phyloP scores from a whole-genome alignment of 176 grass and related monocot species.

The Eremochloa ophiuroides region DNA sequence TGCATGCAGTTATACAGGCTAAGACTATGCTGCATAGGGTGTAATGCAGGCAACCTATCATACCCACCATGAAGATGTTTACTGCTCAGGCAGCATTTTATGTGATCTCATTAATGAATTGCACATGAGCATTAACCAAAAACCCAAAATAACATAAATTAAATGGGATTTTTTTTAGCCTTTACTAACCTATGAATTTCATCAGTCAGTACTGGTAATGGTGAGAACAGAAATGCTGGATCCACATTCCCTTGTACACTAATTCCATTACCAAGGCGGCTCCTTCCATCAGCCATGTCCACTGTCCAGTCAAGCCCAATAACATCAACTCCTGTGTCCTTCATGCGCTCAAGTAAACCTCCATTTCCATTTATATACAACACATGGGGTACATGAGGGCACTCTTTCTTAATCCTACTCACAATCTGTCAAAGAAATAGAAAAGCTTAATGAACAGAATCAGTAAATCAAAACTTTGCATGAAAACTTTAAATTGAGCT shows the following conservation, averaged over 20 bases:
- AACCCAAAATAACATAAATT: slow-evolving; percentile 3
- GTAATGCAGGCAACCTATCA: background rate
- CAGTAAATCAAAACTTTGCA: background rate
- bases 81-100: background rate
- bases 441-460: slow-evolving; percentile 31
- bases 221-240: slow-evolving; percentile 77
- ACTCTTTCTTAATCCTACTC: slow-evolving; percentile 66
- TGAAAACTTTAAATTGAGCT: background rate
- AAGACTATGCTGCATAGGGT: too few relatives aligned
- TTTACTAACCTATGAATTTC: slow-evolving; percentile 86
- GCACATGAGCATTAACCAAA: background rate
- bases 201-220: slow-evolving; percentile 71
- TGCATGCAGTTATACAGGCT: too few relatives aligned
- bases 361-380: slow-evolving; percentile 98
- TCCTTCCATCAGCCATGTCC: slow-evolving; percentile 96
- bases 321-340: slow-evolving; percentile 80
- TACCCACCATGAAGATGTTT: background rate
- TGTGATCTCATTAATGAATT: background rate
- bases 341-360: slow-evolving; percentile 86
- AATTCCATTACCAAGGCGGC: slow-evolving; percentile 64
- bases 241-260: slow-evolving; percentile 97
- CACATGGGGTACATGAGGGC: slow-evolving; percentile 81
- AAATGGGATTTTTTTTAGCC: slow-evolving; percentile 3
- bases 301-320: slow-evolving; percentile 99
- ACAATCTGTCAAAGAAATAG: slow-evolving; percentile 64